Evolutionary conservation across 75 land plant species (phyloP).

Genomic region (Pinus albicaulis): DNA sequence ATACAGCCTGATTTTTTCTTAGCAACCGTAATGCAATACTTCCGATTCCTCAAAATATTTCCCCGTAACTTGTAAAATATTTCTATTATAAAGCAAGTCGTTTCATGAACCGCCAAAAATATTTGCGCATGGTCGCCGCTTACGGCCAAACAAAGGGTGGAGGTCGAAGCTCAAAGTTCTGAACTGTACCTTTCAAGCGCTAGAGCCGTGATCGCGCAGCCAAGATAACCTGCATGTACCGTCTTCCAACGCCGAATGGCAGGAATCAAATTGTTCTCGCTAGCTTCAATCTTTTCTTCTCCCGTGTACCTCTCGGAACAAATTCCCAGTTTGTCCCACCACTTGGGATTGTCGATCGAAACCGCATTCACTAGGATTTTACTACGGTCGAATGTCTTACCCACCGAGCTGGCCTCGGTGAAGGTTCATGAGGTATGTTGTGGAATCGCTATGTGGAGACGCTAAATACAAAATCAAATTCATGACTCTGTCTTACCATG

Average conservation of each 20-base stretch:
- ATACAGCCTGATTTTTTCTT: no score
- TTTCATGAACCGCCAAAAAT: no score
- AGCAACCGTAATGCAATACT: no score
- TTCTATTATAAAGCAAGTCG: no score
- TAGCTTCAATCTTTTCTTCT: constrained; percentile 80
- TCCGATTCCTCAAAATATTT: no score
- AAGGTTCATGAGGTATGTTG: constrained; percentile 98
- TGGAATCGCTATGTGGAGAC: constrained; percentile 94
- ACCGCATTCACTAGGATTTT: constrained; percentile 98
- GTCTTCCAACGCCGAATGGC: constrained; percentile 85
- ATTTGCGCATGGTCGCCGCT: no score
- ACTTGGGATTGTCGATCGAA: constrained; percentile 74
- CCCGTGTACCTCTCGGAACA: constrained; percentile 86
- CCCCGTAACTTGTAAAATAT: no score
- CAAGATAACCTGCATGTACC: constrained; percentile 92
- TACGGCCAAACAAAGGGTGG: constrained; percentile 24
- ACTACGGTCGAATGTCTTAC: constrained; percentile 91
- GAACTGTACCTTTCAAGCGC: constrained; percentile 78
- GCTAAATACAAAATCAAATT: no score
- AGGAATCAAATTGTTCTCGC: constrained; percentile 90
- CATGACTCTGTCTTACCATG: no score
- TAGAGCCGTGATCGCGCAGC: constrained; percentile 80
- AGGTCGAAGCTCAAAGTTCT: constrained; percentile 78
- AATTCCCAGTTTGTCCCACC: constrained; percentile 88
- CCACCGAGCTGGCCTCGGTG: constrained; percentile 80